Evolutionary conservation across 1,284 basidiomycete species (phyloP).

Genomic region (Entoloma clypeatum): DNA sequence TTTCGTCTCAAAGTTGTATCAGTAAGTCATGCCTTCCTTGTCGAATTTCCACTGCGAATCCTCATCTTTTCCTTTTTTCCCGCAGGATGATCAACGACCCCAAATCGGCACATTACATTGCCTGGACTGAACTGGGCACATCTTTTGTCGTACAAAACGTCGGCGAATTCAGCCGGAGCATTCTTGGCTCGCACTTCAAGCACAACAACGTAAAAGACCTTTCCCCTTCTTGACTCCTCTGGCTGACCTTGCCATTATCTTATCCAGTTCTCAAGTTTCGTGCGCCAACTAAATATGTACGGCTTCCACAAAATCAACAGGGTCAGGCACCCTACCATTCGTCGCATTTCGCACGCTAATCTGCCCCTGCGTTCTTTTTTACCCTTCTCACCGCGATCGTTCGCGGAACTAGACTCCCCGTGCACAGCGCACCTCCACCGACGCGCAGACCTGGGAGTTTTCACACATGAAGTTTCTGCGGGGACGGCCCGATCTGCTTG

Average conservation of each 20-base stretch:
- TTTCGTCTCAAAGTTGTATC: conserved; percentile 80
- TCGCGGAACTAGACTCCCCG: conserved; percentile 62
- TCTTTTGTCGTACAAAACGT: conserved; percentile 81
- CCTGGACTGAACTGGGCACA: conserved; percentile 75
- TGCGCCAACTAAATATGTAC: conserved; percentile 89
- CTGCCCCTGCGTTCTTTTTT: conserved; percentile 6
- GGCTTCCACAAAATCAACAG: conserved; percentile 84
- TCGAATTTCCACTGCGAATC: background rate
- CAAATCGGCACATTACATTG: conserved; percentile 72
- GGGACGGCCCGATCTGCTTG: conserved; percentile 76
- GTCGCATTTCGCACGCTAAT: conserved; percentile 1
- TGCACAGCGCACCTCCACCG: conserved; percentile 73
- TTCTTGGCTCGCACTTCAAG: conserved; percentile 78
- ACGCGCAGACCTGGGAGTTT: conserved; percentile 87
- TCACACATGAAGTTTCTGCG: conserved; percentile 84
- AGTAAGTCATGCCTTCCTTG: conserved; percentile 44
- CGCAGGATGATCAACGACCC: conserved; percentile 77
- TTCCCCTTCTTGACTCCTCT: conserved; percentile 5
- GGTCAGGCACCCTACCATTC: conserved; percentile 41
- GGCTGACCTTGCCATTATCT: background rate
- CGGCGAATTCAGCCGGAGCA: conserved; percentile 77
- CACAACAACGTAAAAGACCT: conserved; percentile 75
- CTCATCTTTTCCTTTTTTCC: background rate
- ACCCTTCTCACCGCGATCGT: background rate
- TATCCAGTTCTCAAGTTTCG: conserved; percentile 79